Percentiles rank a stretch among this genome's conserved stretches.
Conservation (phyloP, 805 yeast species). For the Suhomyces sp. region DNA sequence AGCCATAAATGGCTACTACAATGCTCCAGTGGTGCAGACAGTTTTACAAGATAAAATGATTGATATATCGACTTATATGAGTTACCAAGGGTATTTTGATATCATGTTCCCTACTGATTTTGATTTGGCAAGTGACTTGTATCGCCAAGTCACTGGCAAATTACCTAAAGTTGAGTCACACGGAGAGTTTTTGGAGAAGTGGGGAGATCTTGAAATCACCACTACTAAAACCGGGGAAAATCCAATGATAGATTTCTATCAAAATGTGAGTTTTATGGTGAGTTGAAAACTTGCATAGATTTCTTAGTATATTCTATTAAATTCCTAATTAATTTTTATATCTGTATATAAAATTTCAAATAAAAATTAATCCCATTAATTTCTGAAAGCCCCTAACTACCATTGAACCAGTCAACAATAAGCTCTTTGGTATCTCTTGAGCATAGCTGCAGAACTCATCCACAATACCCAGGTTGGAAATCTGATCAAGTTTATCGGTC, state of each 20-base stretch:
- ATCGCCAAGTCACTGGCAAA: slow-evolving; percentile 62
- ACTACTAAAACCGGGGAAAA: slow-evolving; percentile 76
- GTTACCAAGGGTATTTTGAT: slow-evolving; percentile 81
- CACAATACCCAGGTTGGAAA: background rate
- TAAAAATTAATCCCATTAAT: slow-evolving; percentile 8
- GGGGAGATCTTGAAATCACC: slow-evolving; percentile 70
- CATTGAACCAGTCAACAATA: slow-evolving; percentile 1
- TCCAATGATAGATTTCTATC: slow-evolving; percentile 76
- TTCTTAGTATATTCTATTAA: background rate
- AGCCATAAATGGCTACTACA: slow-evolving; percentile 51
- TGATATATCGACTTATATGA: slow-evolving; percentile 71
- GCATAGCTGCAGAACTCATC: background rate
- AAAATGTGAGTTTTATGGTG: slow-evolving; percentile 67
- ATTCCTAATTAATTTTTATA: slow-evolving; percentile 1
- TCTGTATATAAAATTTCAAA: slow-evolving; percentile 3
- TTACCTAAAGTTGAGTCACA: slow-evolving; percentile 54
- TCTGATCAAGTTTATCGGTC: background rate
- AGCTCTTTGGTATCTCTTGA: slow-evolving; percentile 1
- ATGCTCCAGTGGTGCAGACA: slow-evolving; percentile 79
- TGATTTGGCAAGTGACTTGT: slow-evolving; percentile 55
- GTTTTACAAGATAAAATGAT: slow-evolving; percentile 64
- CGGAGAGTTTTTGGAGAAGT: slow-evolving; percentile 57
- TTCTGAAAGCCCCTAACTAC: slow-evolving; percentile 27
- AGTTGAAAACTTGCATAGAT: slow-evolving; percentile 25
- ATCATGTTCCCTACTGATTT: slow-evolving; percentile 87